Evolutionary conservation across 2,329 filamentous ascomycete species (phyloP).

Genomic region (Ophioceras dolichostomum): DNA sequence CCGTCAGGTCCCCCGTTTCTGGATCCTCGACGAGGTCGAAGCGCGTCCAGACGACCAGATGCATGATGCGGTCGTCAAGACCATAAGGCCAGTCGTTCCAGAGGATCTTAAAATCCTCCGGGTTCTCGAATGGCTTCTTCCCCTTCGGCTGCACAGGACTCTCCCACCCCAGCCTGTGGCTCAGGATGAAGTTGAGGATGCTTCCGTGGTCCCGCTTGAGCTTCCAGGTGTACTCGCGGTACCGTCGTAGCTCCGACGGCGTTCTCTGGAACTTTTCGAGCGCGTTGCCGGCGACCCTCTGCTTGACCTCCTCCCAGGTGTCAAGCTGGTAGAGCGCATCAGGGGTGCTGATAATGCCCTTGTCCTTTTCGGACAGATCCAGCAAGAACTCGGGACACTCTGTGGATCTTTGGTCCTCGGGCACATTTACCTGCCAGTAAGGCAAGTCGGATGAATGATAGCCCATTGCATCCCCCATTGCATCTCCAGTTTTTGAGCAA

Average conservation of each 20-base stretch:
- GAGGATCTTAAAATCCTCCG: constrained; percentile 58
- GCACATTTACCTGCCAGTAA: constrained; percentile 79
- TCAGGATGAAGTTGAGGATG: constrained; percentile 64
- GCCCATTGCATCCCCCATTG: not conserved
- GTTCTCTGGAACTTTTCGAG: constrained; percentile 67
- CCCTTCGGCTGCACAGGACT: constrained; percentile 21
- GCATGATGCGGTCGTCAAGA: constrained; percentile 63
- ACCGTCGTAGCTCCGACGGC: constrained; percentile 67
- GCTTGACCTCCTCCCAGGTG: constrained; percentile 57
- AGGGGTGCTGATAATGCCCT: constrained; percentile 54
- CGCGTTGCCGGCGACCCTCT: constrained; percentile 50
- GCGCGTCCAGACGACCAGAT: constrained; percentile 89
- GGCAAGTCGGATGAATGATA: constrained; percentile 24
- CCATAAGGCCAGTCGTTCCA: constrained; percentile 95
- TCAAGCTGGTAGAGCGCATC: constrained; percentile 52
- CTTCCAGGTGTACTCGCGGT: constrained; percentile 55
- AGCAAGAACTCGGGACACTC: constrained; percentile 63
- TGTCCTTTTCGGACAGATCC: constrained; percentile 54
- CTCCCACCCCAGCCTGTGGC: constrained; percentile 58
- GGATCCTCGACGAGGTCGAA: constrained; percentile 63
- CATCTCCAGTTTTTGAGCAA: too few species aligned
- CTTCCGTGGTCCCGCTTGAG: constrained; percentile 60
- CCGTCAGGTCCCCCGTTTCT: constrained; percentile 53
- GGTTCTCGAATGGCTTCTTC: constrained; percentile 27
- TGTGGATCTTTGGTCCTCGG: constrained; percentile 43